Percentiles rank a stretch among this genome's conserved stretches.
These are phyloP conservation scores for Salvia rosmarinus DNA, from an alignment of 257 asterid genomes.

Conservation along the genomic window DNA sequence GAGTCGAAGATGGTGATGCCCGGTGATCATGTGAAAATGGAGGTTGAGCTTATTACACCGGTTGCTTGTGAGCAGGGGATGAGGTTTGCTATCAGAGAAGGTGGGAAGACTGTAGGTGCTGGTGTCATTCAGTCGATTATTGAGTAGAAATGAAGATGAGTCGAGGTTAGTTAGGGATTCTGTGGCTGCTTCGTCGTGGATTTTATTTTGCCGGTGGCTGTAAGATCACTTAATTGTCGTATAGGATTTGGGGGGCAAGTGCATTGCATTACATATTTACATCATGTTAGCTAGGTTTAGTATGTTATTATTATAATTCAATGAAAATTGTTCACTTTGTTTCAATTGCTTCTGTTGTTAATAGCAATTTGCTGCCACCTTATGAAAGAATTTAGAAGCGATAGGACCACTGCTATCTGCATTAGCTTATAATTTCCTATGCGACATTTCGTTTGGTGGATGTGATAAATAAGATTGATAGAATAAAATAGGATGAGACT, in stretches of 20 bases:
- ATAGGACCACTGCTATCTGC: not conserved
- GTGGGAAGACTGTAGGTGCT: constrained; percentile 96
- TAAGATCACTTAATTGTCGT: constrained; percentile 38
- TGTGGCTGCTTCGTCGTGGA: not conserved
- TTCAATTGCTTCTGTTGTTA: constrained; percentile 24
- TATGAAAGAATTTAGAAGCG: not conserved
- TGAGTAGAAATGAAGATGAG: constrained; percentile 44
- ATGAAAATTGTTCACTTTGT: constrained; percentile 33
- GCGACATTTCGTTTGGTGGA: too few relatives aligned
- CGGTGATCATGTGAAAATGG: constrained; percentile 89
- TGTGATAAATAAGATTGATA: too few relatives aligned
- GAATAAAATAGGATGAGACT: too few relatives aligned
- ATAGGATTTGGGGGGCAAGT: constrained; percentile 40
- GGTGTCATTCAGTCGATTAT: constrained; percentile 81
- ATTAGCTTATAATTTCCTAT: not conserved
- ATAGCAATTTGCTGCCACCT: not conserved
- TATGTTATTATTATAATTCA: constrained; percentile 39
- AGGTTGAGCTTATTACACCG: constrained; percentile 89
- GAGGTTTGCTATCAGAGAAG: constrained; percentile 95
- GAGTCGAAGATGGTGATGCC: constrained; percentile 99
- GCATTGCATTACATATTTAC: constrained; percentile 36
- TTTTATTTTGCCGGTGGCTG: constrained; percentile 22
- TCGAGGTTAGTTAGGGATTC: constrained; percentile 17
- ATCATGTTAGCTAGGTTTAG: constrained; percentile 46
- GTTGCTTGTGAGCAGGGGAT: constrained; percentile 94